Percentiles rank a stretch among this genome's conserved stretches.
Conservation (phyloP, 768 basidiomycete genomes). For the Lactarius hatsudake region DNA sequence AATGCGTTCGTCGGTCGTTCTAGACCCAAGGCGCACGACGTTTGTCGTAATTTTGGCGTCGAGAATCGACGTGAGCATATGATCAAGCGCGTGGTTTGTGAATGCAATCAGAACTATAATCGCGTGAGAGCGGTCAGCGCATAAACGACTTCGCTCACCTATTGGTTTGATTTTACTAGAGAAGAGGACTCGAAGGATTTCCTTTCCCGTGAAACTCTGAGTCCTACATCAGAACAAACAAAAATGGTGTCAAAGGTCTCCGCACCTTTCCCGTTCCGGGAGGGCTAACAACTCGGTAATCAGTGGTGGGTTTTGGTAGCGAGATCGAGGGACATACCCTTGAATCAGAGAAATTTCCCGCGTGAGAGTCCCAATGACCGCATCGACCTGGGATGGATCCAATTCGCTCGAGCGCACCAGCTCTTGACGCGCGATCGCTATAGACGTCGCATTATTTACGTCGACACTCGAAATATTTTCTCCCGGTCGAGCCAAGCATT, state of each 20-base stretch:
- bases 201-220: slow-evolving; percentile 65
- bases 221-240: not conserved
- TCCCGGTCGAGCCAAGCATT: slow-evolving; percentile 44
- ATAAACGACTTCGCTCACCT: slow-evolving; percentile 28
- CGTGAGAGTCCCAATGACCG: slow-evolving; percentile 58
- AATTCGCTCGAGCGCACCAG: slow-evolving; percentile 51
- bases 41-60: slow-evolving; percentile 61
- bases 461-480: slow-evolving; percentile 37
- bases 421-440: slow-evolving; percentile 46
- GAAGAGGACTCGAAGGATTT: slow-evolving; percentile 65
- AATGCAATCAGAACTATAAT: slow-evolving; percentile 50
- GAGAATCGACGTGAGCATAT: slow-evolving; percentile 62
- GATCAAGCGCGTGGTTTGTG: slow-evolving; percentile 80
- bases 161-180: slow-evolving; percentile 52
- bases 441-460: slow-evolving; percentile 42
- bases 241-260: not conserved
- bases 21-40: slow-evolving; percentile 66
- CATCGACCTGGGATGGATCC: slow-evolving; percentile 70
- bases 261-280: slow-evolving; percentile 76
- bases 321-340: slow-evolving; percentile 44
- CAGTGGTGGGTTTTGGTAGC: not conserved
- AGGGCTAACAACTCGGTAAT: slow-evolving; percentile 42
- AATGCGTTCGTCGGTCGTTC: slow-evolving; percentile 57
- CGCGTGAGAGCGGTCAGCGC: not conserved
- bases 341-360: slow-evolving; percentile 67